A percentile compares a stretch with the other conserved stretches of the same genome.
Evolutionary conservation across 169 alveolate species (phyloP).

Genomic region (Hepatocystis sp.): DNA sequence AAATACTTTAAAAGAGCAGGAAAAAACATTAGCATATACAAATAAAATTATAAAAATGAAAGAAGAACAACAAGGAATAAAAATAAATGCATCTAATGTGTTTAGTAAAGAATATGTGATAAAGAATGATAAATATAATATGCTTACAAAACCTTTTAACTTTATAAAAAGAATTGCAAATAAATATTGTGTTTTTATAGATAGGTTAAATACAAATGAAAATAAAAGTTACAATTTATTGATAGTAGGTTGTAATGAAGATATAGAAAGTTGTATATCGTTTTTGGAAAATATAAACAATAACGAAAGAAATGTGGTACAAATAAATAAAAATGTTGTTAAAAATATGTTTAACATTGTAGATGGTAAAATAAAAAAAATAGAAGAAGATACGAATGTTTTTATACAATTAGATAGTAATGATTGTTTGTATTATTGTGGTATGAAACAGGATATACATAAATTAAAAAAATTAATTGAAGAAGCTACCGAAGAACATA

Average conservation of each 20-base stretch:
- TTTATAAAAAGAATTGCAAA: conserved; percentile 25
- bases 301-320: conserved; percentile 43
- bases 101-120: conserved; percentile 35
- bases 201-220: conserved; percentile 22
- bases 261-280: conserved; percentile 51
- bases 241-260: conserved; percentile 46
- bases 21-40: conserved; percentile 35
- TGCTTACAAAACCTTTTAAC: conserved; percentile 43
- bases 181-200: conserved; percentile 49
- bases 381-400: conserved; percentile 70
- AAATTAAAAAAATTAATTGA: conserved; percentile 51
- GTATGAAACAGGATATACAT: conserved; percentile 50
- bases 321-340: conserved; percentile 16
- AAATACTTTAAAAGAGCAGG: conserved; percentile 36
- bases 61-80: conserved; percentile 54
- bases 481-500: conserved; percentile 44
- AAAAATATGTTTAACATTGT: conserved; percentile 47
- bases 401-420: conserved; percentile 52
- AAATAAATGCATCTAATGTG: conserved; percentile 26
- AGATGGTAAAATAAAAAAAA: conserved; percentile 52
- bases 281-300: conserved; percentile 17
- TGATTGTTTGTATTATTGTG: conserved; percentile 53
- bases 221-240: conserved; percentile 18
- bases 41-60: conserved; percentile 63
- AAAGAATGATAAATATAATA: conserved; percentile 37